Percentiles rank a stretch among this genome's conserved stretches.
Conservation (phyloP, 1,284 basidiomycete species). For the Ustilago vetiveriae region DNA sequence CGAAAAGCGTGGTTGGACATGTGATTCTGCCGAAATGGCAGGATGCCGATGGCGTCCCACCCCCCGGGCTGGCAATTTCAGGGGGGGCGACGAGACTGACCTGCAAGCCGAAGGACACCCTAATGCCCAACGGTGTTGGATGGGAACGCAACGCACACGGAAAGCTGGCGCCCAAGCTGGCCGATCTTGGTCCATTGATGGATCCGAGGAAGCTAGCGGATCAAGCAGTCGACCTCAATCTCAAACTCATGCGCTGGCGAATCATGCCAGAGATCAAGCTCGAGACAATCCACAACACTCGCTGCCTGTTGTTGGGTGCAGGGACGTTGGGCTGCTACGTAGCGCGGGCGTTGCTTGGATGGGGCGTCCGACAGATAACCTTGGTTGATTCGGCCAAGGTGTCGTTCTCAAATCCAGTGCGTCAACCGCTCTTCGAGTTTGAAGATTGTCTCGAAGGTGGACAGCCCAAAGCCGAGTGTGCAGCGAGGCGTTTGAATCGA, state of each 20-base stretch:
- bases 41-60: background rate
- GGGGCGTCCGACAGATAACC: slow-evolving; percentile 93
- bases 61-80: background rate
- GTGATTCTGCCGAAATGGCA: slow-evolving; percentile 12
- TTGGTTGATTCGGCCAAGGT: slow-evolving; percentile 89
- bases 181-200: slow-evolving; percentile 94
- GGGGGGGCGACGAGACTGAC: slow-evolving; percentile 11
- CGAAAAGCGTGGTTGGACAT: slow-evolving; percentile 20
- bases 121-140: slow-evolving; percentile 77
- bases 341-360: slow-evolving; percentile 81
- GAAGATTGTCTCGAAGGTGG: slow-evolving; percentile 92
- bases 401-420: slow-evolving; percentile 94
- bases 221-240: slow-evolving; percentile 94
- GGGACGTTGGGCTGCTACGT: slow-evolving; percentile 98
- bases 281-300: slow-evolving; percentile 82
- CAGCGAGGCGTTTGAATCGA: slow-evolving; percentile 83
- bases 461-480: slow-evolving; percentile 89
- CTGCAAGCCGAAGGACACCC: slow-evolving; percentile 23
- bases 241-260: slow-evolving; percentile 98
- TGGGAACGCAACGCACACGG: slow-evolving; percentile 92
- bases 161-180: slow-evolving; percentile 85
- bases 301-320: slow-evolving; percentile 87
- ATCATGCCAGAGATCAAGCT: slow-evolving; percentile 89
- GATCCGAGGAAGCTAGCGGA: slow-evolving; percentile 86
- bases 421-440: slow-evolving; percentile 95